Percentiles rank a stretch among this genome's conserved stretches.
phyloP scores from a whole-genome alignment of 805 yeast genomes.

The Wickerhamiella bombiphila region DNA sequence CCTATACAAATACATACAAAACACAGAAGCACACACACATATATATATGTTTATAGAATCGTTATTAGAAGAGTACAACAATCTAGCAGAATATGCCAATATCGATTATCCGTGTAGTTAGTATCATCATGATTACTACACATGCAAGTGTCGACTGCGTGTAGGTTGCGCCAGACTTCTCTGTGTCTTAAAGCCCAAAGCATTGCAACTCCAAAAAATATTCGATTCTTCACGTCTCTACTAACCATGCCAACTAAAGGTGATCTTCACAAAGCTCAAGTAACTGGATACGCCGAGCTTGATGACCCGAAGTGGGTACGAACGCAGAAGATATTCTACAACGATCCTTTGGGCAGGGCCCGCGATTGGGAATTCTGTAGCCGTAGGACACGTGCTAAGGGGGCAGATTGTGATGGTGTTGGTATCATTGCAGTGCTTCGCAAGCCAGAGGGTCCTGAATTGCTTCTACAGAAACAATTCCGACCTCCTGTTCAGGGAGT shows the following conservation, averaged over 20 bases:
- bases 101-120: too few species aligned
- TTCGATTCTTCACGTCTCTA: neutral
- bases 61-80: too few species aligned
- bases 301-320: conserved; percentile 51
- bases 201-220: neutral
- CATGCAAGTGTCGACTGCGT: too few species aligned
- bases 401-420: conserved; percentile 72
- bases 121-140: too few species aligned
- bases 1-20: too few species aligned
- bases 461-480: conserved; percentile 71
- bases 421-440: conserved; percentile 65
- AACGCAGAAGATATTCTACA: conserved; percentile 27
- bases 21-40: too few species aligned
- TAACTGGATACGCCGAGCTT: conserved; percentile 23
- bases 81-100: too few species aligned
- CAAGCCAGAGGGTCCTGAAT: conserved; percentile 35
- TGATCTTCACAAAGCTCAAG: conserved; percentile 20
- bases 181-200: too few species aligned
- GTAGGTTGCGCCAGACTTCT: too few species aligned
- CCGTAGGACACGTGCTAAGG: conserved; percentile 54
- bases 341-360: conserved; percentile 23
- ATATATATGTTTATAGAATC: too few species aligned
- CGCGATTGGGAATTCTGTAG: conserved; percentile 89
- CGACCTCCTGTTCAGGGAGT: conserved; percentile 86
- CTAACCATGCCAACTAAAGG: conserved; percentile 2